Evolutionary conservation across 1,284 basidiomycete species (phyloP).

Genomic region (Austroboletus novae-zelandiae): DNA sequence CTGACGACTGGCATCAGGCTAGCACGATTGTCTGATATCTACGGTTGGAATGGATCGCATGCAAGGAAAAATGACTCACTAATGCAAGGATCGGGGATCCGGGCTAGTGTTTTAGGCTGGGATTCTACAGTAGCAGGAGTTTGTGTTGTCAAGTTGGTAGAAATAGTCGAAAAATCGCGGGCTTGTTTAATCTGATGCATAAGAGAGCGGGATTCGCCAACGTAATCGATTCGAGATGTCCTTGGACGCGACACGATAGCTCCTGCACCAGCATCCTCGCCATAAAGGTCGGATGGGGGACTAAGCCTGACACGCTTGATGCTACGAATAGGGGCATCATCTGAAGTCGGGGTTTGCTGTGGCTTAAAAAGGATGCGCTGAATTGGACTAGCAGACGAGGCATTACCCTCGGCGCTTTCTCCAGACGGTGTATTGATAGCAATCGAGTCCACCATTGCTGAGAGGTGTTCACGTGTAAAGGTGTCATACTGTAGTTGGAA

Average conservation of each 20-base stretch:
- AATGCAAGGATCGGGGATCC: background rate
- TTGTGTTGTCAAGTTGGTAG: conserved; percentile 47
- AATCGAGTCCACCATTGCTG: conserved; percentile 87
- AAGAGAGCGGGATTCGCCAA: conserved; percentile 66
- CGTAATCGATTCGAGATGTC: conserved; percentile 56
- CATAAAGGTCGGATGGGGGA: conserved; percentile 52
- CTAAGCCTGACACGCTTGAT: conserved; percentile 76
- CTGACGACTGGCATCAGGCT: conserved; percentile 9
- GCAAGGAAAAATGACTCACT: conserved; percentile 13
- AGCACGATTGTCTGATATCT: conserved; percentile 10
- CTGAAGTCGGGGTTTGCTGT: conserved; percentile 38
- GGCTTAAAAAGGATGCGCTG: conserved; percentile 43
- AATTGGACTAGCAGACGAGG: conserved; percentile 43
- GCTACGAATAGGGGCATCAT: conserved; percentile 56
- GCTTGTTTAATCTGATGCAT: conserved; percentile 77
- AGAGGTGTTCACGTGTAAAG: conserved; percentile 88
- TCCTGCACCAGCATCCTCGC: conserved; percentile 43
- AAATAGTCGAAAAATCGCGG: conserved; percentile 70
- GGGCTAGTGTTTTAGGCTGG: background rate
- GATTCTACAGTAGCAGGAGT: conserved; percentile 19
- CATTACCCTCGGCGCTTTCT: conserved; percentile 38
- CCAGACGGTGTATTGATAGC: conserved; percentile 74
- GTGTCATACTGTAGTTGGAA: conserved; percentile 95
- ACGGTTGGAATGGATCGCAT: conserved; percentile 1
- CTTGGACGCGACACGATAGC: conserved; percentile 49